These are phyloP conservation scores for Triticum aestivum DNA, from an alignment of 176 grass and related monocot species.

Conservation along the genomic window DNA sequence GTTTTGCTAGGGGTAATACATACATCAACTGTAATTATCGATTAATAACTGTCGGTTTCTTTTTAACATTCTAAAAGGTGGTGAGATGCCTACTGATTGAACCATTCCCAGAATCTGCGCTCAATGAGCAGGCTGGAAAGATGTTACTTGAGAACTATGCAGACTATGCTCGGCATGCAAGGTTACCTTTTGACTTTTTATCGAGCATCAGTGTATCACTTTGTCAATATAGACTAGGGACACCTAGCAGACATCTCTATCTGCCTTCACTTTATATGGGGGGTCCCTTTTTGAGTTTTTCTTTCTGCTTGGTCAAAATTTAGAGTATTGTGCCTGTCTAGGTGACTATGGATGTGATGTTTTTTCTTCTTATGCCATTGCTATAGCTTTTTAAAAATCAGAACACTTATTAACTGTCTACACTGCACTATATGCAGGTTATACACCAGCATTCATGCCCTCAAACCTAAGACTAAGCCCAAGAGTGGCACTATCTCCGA, in stretches of 20 bases:
- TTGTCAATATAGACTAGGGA: neutral
- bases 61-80: constrained; percentile 28
- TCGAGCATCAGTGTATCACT: neutral
- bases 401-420: neutral
- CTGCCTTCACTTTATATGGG: neutral
- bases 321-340: neutral
- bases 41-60: neutral
- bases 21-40: neutral
- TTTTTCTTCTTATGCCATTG: neutral
- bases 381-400: neutral
- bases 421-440: constrained; percentile 26
- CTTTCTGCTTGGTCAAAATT: neutral
- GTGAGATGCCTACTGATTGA: constrained; percentile 68
- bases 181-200: constrained; percentile 33
- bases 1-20: neutral
- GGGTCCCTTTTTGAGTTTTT: neutral
- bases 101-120: constrained; percentile 82
- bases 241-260: neutral
- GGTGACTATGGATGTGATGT: neutral
- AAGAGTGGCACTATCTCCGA: constrained; percentile 70
- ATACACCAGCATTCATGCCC: constrained; percentile 65
- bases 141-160: constrained; percentile 74
- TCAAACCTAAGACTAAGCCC: constrained; percentile 56
- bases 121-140: constrained; percentile 95
- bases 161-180: constrained; percentile 73